Percentiles rank a stretch among this genome's conserved stretches.
phyloP scores from a whole-genome alignment of 176 grass and related monocot genomes.

The Oryza glaberrima region DNA sequence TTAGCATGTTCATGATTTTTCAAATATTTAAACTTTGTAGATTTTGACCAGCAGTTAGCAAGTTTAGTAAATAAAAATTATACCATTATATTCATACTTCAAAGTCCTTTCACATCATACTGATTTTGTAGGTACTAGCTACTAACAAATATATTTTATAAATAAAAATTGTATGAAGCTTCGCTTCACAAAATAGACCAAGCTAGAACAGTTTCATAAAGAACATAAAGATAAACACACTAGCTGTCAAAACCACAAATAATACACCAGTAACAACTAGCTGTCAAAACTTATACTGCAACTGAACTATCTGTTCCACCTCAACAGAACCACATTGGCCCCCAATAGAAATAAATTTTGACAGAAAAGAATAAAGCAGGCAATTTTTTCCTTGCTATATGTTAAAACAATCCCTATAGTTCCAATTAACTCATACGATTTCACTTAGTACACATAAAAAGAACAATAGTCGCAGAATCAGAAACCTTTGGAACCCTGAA shows the following conservation, averaged over 20 bases:
- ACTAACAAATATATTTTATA: neutral
- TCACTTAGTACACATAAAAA: neutral
- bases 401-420: neutral
- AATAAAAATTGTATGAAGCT: neutral
- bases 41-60: neutral
- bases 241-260: neutral
- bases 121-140: neutral
- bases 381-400: neutral
- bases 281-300: neutral
- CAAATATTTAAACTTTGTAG: neutral
- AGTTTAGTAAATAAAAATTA: neutral
- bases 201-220: neutral
- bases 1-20: neutral
- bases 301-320: neutral
- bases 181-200: conserved; percentile 9
- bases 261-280: conserved; percentile 15
- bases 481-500: neutral
- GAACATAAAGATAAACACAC: conserved; percentile 3
- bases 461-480: neutral
- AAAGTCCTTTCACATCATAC: neutral
- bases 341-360: neutral
- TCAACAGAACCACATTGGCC: neutral
- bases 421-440: conserved; percentile 2
- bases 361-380: neutral
- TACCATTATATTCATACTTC: neutral